phyloP scores from a whole-genome alignment of 192 early-diverging fungal genomes.

The Chytriomyces confervae region DNA sequence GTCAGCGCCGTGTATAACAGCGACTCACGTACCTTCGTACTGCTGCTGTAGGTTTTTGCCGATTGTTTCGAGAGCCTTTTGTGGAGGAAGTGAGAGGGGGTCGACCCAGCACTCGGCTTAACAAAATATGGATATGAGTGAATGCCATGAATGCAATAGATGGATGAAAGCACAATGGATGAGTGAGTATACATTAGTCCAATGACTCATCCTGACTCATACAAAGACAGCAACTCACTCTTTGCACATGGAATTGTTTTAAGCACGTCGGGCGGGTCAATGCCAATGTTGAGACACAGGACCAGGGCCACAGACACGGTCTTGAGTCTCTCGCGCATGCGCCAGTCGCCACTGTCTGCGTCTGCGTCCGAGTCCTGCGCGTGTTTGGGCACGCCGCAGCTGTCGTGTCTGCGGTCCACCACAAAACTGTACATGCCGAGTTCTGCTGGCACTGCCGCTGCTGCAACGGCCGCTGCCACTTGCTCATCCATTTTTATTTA shows the following conservation, averaged over 20 bases:
- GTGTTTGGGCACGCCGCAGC: not conserved
- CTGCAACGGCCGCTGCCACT: too few species aligned
- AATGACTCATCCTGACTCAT: too few species aligned
- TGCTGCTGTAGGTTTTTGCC: slow-evolving; percentile 90
- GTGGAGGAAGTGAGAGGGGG: slow-evolving; percentile 76
- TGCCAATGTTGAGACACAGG: slow-evolving; percentile 94
- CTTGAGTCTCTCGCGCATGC: slow-evolving; percentile 72
- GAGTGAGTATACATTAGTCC: too few species aligned
- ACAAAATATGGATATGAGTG: too few species aligned
- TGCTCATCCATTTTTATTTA: too few species aligned
- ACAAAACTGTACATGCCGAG: slow-evolving; percentile 20
- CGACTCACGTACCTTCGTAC: slow-evolving; percentile 65
- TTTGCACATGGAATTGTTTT: slow-evolving; percentile 89
- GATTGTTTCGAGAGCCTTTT: slow-evolving; percentile 85
- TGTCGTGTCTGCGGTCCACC: slow-evolving; percentile 38
- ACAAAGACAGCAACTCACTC: not conserved
- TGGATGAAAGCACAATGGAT: too few species aligned
- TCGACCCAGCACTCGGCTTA: slow-evolving; percentile 92
- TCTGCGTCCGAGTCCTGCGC: slow-evolving; percentile 4
- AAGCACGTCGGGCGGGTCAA: slow-evolving; percentile 90
- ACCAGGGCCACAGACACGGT: slow-evolving; percentile 87
- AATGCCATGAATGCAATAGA: too few species aligned
- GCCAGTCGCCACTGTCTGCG: slow-evolving; percentile 59
- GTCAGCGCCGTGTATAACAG: not conserved
- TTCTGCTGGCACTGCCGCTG: too few species aligned